These are phyloP conservation scores for Trametes maxima DNA, from an alignment of 768 basidiomycete genomes.

Conservation along the genomic window DNA sequence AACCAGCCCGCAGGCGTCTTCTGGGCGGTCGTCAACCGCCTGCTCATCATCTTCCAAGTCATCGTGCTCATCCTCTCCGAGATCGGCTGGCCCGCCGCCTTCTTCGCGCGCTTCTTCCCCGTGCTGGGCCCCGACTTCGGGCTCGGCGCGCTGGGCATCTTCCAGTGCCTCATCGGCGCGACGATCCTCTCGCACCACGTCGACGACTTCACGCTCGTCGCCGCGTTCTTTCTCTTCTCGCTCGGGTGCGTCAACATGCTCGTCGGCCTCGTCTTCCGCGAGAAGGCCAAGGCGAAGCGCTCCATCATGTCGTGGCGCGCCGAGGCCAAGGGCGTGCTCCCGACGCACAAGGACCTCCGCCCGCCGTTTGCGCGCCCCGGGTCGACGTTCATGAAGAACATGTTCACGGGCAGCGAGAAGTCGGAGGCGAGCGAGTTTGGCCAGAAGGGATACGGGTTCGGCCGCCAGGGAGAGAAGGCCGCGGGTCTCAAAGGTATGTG, in stretches of 20 bases:
- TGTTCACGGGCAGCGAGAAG: constrained; percentile 32
- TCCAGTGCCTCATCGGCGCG: constrained; percentile 80
- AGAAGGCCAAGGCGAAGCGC: constrained; percentile 63
- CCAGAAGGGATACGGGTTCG: constrained; percentile 67
- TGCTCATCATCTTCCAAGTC: constrained; percentile 86
- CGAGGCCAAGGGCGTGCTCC: constrained; percentile 57
- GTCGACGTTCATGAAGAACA: constrained; percentile 23
- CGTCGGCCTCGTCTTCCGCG: constrained; percentile 53
- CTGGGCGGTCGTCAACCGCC: constrained; percentile 87
- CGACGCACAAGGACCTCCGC: constrained; percentile 44
- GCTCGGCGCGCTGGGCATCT: constrained; percentile 81
- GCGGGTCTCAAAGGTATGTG: constrained; percentile 64
- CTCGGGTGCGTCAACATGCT: constrained; percentile 89
- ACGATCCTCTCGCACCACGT: constrained; percentile 64
- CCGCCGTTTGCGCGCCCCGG: constrained; percentile 27
- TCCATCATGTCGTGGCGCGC: constrained; percentile 70
- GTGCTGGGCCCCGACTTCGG: constrained; percentile 84
- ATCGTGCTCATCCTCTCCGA: constrained; percentile 83
- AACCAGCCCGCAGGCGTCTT: constrained; percentile 90
- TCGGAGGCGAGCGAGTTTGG: constrained; percentile 16
- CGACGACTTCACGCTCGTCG: constrained; percentile 85
- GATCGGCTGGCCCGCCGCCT: constrained; percentile 72
- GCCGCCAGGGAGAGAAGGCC: constrained; percentile 77
- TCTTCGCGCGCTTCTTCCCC: constrained; percentile 86
- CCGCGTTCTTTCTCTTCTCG: constrained; percentile 90